Base-by-base conservation (phyloP, 2,329 filamentous ascomycete species). In the Chaetomiaceae sp. region DNA sequence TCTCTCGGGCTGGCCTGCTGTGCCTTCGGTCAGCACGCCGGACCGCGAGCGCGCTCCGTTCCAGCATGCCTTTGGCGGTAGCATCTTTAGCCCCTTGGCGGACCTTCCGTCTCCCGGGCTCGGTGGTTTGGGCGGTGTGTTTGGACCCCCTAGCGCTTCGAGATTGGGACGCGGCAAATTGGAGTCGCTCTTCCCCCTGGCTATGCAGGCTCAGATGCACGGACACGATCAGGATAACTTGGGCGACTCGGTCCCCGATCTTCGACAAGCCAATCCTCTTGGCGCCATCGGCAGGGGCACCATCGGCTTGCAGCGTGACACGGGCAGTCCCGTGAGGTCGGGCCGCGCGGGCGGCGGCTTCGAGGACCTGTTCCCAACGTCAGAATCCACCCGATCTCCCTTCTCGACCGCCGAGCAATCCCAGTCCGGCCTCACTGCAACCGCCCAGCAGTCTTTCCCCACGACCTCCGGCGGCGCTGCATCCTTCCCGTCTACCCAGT, bases 191-290 rank as follows among this genome's bases (percentile, higher is more conserved):
- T 96, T 99, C 63, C 91, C 92, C 8, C 73, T 83, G 1, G 85
- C 86, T 4, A 91, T 95, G 87, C 91, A 96, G 69, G 87, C 90
- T 31, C 89, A 95, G 66, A 91, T 95, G 86, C 87, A 90, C 53
- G 71, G 72, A 3, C 78, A 83, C 25, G 86, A 92, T 12, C 85
- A 86, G 38, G 78, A 81, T 21, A 75, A 65, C 51, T 60, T 83
- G 43, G 73, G 75, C 31, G 83, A 86, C 52, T 74, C 74, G 1
- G 65, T 77, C 12, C 76, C 78, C 5, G 82, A 86, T 55, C 69
- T 82, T 50, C 79, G 82, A 46, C 80, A 83, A 54, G 69, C 68
- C 42, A 81, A 82, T 55, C 79, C 81, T 3, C 76, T 87, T 7
- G 83, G 83, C 33, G 81, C 82, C 13, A 87, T 88, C 59, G 85